Base-by-base conservation (phyloP, 192 early-diverging fungal genomes). In the Coemansia umbellata region DNA sequence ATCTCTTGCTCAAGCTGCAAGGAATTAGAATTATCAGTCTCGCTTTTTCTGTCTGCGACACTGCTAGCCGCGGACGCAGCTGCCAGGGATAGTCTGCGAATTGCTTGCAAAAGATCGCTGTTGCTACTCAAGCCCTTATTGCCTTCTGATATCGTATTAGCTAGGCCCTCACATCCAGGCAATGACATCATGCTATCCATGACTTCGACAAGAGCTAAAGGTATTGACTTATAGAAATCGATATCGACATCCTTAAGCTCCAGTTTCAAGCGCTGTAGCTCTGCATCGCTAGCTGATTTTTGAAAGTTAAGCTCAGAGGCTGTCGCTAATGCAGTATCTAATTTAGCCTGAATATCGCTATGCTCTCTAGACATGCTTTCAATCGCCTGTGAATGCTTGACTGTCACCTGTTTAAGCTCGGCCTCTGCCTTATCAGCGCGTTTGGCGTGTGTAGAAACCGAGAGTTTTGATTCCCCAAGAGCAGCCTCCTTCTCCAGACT, bases 401-500 rank as follows among this genome's bases (percentile, higher is more conserved):
- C 33, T 15, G 31, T 24, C 0, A 37, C 54, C 24, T 52, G n/a
- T 2, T 66, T 47, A 33, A 62, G 33, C 17, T 56, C 50, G 3
- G 33, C 11, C 55, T 58, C 41, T 28, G 63, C 58, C 11, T 41
- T 39, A 19, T 22, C 30, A 11, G 55, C 50, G 3, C 45, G 45
- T 8, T 42, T 47, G 14, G 41, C 30, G 4, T 66, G 44, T 18
- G 52, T 47, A 4, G 55, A 22, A 8, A 47, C 56, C 3, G 32
- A 27, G 30, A 37, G 31, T 27, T 63, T 48, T 15, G 56, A 24
- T 30, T 51, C 39, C 58, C 66, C 41, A 28, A 69, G 13, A 0
- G 55, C 21, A 9, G 57, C 58, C 28, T 76, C 73, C 49, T 66
- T 76, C 17, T 76, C 55, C 41, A 60, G 15, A 8, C 50, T 22